Evolutionary conservation across 371 early-diverging fungal genomes (phyloP), one percentile per base, ranked within the genome.

Genomic region (Mucor mucedo): DNA sequence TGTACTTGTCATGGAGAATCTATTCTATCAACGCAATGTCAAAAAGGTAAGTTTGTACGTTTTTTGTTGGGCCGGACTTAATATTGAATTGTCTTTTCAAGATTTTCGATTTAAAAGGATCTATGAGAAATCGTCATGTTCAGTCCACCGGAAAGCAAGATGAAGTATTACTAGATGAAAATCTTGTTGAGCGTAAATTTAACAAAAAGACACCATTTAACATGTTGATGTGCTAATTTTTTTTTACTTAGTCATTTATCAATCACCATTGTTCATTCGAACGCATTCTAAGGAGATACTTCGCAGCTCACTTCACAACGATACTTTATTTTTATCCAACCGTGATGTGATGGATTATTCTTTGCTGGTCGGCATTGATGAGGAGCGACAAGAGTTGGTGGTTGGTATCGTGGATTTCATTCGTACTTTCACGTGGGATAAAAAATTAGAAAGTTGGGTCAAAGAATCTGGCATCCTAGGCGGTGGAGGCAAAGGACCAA

Each of bases 351-450:
- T 98, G 97, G 98, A 98, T 75, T 98, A 98, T 69, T 95, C 97
- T 5, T 83, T 98, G 27, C 74, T 98, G 33, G 95, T 96, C 0
- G 98, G 97, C 2, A 90, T 98, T 52, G 96, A 95, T 65, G 91
- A 91, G 35, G 87, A 91, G 29, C 76, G 81, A 7, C 86, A 89
- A 35, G 94, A 98, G 76, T 72, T 98, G 8, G 88, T 97, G 11
- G 92, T 97, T 4, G 98, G 98, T 14, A 96, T 98, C 58, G 96
- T 98, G 87, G 98, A 98, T 71, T 97, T 95, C 73, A 96, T 98
- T 55, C 88, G 98, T 38, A 94, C 96, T 0, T 98, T 94, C 70
- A 98, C 98, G 0, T 97, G 97, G 97, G 96, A 96, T 73, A 98
- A 97, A 78, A 92, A 92, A 69, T 68, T 98, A n/a, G 98, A 98